Percentiles rank a stretch among this genome's conserved stretches.
Conservation (phyloP, 257 asterid species). For the Penstemon newberryi region DNA sequence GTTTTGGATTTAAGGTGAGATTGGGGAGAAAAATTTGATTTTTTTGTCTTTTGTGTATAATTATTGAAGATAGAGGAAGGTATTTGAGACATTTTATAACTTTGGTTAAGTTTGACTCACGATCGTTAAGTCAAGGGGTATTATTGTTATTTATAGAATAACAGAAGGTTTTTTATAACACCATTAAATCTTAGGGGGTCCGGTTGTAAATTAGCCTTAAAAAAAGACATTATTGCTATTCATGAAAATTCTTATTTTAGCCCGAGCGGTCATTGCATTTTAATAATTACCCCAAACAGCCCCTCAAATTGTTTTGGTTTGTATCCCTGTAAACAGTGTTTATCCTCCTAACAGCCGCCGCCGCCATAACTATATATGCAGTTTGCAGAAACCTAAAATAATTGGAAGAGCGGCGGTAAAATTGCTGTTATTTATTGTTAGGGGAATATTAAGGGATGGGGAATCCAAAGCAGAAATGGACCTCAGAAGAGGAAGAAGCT, state of each 20-base stretch:
- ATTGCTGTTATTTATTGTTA: conserved; percentile 2
- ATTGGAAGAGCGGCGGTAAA: conserved; percentile 13
- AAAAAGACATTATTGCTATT: too few relatives aligned
- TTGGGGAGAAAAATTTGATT: too few relatives aligned
- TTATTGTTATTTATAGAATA: too few relatives aligned
- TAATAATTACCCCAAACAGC: conserved; percentile 14
- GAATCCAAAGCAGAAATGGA: conserved; percentile 76
- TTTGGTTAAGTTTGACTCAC: too few relatives aligned
- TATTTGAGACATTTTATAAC: too few relatives aligned
- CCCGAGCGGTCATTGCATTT: conserved; percentile 7
- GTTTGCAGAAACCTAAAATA: neutral
- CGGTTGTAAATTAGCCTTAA: too few relatives aligned
- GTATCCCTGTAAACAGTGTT: neutral
- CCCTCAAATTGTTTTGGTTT: conserved; percentile 1
- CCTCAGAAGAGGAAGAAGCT: conserved; percentile 67
- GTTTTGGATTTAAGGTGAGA: too few relatives aligned
- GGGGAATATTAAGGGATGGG: conserved; percentile 45
- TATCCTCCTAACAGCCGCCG: conserved; percentile 12
- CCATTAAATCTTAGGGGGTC: too few relatives aligned
- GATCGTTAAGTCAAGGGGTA: too few relatives aligned
- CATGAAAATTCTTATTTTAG: conserved; percentile 10
- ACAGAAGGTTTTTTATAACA: too few relatives aligned
- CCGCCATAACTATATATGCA: conserved; percentile 21
- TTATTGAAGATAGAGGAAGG: too few relatives aligned
- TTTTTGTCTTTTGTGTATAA: too few relatives aligned